phyloP scores from a whole-genome alignment of 2,329 filamentous ascomycete species.

The Remersonia thermophila region DNA sequence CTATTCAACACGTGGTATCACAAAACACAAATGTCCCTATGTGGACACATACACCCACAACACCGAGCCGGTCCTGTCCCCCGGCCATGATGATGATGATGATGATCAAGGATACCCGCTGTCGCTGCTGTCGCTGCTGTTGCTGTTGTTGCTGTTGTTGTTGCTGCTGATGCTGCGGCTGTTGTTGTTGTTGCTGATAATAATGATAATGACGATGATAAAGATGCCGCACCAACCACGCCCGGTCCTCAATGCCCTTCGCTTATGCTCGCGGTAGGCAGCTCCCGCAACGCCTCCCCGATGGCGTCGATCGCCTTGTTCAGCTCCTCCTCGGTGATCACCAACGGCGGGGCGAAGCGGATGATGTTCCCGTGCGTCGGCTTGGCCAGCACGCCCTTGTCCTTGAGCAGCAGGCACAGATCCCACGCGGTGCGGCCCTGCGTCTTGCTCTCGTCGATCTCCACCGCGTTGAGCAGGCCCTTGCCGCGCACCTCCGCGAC shows the following conservation, averaged over 20 bases:
- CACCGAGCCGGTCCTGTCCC: too few species aligned
- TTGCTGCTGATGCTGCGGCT: too few species aligned
- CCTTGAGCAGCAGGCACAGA: conserved; percentile 87
- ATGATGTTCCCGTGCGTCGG: conserved; percentile 98
- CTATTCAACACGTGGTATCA: too few species aligned
- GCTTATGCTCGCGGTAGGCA: conserved; percentile 50
- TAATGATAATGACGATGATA: too few species aligned
- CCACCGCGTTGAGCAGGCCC: conserved; percentile 86
- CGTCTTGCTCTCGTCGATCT: conserved; percentile 83
- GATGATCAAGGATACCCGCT: too few species aligned
- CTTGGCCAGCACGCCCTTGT: conserved; percentile 91
- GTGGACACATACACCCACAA: too few species aligned
- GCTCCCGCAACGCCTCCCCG: conserved; percentile 64
- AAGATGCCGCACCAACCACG: too few species aligned
- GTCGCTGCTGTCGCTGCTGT: too few species aligned
- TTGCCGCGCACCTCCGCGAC: conserved; percentile 80
- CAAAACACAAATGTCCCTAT: too few species aligned
- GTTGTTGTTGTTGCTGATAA: too few species aligned
- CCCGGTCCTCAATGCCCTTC: conserved; percentile 22
- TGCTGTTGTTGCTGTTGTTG: too few species aligned
- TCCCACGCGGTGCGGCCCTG: conserved; percentile 89
- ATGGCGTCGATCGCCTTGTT: conserved; percentile 68
- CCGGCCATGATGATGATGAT: too few species aligned
- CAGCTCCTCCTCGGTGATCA: conserved; percentile 84
- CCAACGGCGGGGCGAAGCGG: conserved; percentile 86